These are phyloP conservation scores for Pyrenula aspistea DNA, from an alignment of 495 filamentous ascomycete species.

Conservation along the genomic window DNA sequence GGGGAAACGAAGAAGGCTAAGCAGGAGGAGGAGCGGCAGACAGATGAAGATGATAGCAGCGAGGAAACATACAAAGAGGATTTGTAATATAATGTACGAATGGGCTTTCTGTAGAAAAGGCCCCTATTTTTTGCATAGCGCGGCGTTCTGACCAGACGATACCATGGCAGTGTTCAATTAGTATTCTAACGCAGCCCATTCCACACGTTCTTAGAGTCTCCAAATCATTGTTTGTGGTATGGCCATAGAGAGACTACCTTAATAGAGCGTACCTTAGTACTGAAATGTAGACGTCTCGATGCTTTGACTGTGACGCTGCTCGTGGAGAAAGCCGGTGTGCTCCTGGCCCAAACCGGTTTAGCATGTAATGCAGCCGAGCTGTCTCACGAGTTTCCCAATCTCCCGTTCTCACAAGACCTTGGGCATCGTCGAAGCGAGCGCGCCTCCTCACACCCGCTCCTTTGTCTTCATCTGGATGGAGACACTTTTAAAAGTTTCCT, in stretches of 20 bases:
- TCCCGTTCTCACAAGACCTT: not conserved
- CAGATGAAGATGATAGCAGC: constrained; percentile 23
- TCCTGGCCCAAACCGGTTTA: not conserved
- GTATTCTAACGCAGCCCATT: too few relatives aligned
- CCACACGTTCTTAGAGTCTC: too few relatives aligned
- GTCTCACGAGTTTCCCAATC: not conserved
- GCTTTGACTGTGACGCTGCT: not conserved
- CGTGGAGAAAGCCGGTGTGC: not conserved
- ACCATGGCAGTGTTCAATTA: too few relatives aligned
- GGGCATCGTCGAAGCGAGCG: not conserved
- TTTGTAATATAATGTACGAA: constrained; percentile 20
- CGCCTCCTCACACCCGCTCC: not conserved
- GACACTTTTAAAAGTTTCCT: not conserved
- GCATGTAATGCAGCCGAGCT: not conserved
- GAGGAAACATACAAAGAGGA: constrained; percentile 46
- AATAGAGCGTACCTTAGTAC: too few relatives aligned
- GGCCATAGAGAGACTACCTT: too few relatives aligned
- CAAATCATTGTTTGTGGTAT: too few relatives aligned
- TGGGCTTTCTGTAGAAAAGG: too few relatives aligned
- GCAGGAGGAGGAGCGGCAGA: constrained; percentile 1
- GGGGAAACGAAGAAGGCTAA: constrained; percentile 2
- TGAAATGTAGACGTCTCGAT: too few relatives aligned
- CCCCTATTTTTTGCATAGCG: too few relatives aligned
- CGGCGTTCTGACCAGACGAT: too few relatives aligned
- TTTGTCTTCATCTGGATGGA: not conserved